Conservation (phyloP, 495 filamentous ascomycete genomes). For the Barbatosphaeria neglecta region DNA sequence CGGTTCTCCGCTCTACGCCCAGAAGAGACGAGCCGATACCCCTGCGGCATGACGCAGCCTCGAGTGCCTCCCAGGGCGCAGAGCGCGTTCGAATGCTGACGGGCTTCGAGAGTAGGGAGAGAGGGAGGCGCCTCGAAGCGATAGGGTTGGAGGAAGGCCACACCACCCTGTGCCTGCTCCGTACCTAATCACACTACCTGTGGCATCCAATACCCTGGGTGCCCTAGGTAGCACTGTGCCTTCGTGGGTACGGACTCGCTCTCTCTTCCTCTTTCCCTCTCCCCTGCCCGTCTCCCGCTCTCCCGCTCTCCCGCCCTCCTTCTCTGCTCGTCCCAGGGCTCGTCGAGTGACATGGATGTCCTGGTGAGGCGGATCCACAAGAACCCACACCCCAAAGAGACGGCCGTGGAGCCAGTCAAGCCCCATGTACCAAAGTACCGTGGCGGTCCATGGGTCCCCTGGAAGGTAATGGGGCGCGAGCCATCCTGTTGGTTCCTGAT, state of each 20-base stretch:
- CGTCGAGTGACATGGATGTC: background rate
- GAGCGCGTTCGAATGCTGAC: background rate
- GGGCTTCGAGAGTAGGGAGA: background rate
- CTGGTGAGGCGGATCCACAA: background rate
- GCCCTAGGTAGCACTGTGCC: too few relatives aligned
- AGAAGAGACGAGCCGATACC: too few relatives aligned
- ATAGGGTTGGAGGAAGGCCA: too few relatives aligned
- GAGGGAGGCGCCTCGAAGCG: too few relatives aligned
- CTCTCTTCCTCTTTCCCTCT: too few relatives aligned
- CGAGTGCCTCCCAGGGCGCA: background rate
- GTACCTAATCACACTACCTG: too few relatives aligned
- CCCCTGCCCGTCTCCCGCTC: too few relatives aligned
- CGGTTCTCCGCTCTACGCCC: too few relatives aligned
- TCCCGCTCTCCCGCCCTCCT: too few relatives aligned
- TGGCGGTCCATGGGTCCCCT: constrained; percentile 1
- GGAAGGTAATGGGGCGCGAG: constrained; percentile 3
- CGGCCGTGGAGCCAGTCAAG: background rate
- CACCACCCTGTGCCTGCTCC: too few relatives aligned
- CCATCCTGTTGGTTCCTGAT: constrained; percentile 1
- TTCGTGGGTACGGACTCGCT: too few relatives aligned
- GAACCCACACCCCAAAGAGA: background rate
- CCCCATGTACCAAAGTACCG: background rate
- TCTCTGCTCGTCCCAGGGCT: background rate
- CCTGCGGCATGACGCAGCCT: too few relatives aligned
- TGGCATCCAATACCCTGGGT: background rate